phyloP scores from a whole-genome alignment of 2,329 filamentous ascomycete species.

The Colletotrichum sp. region DNA sequence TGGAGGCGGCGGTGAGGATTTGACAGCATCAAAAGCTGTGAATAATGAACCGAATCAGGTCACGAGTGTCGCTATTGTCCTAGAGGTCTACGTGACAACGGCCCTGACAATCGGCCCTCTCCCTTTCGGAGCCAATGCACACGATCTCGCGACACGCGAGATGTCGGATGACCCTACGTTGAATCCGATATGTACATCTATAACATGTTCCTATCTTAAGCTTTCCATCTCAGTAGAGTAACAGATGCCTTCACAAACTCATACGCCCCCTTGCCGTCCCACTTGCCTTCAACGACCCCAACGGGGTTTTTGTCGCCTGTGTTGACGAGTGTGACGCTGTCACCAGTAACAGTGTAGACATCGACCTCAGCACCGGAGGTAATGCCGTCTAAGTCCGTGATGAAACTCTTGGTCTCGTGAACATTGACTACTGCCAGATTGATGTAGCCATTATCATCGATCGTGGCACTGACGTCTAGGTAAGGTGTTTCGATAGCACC shows the following conservation, averaged over 20 bases:
- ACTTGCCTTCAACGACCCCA: constrained; percentile 46
- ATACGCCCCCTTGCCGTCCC: constrained; percentile 67
- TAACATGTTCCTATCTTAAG: background rate
- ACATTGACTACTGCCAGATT: constrained; percentile 79
- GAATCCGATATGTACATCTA: background rate
- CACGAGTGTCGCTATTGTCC: background rate
- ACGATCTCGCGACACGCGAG: background rate
- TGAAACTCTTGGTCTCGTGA: constrained; percentile 63
- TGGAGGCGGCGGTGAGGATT: background rate
- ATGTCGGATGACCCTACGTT: background rate
- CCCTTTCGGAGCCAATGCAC: background rate
- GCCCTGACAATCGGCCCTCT: background rate
- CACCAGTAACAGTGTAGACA: constrained; percentile 68
- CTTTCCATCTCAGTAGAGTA: constrained; percentile 68
- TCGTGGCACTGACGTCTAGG: constrained; percentile 69
- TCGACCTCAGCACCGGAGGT: constrained; percentile 50
- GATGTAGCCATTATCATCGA: constrained; percentile 63
- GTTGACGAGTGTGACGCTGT: constrained; percentile 64
- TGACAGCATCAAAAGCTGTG: background rate
- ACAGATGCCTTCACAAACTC: constrained; percentile 74
- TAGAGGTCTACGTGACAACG: background rate
- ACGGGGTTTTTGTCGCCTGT: constrained; percentile 68
- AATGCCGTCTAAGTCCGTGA: constrained; percentile 64
- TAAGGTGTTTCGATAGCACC: constrained; percentile 72
- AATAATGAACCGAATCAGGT: background rate